These are phyloP conservation scores for Acanthamoeba healyi DNA, from an alignment of 208 protist genomes.

Conservation along the genomic window DNA sequence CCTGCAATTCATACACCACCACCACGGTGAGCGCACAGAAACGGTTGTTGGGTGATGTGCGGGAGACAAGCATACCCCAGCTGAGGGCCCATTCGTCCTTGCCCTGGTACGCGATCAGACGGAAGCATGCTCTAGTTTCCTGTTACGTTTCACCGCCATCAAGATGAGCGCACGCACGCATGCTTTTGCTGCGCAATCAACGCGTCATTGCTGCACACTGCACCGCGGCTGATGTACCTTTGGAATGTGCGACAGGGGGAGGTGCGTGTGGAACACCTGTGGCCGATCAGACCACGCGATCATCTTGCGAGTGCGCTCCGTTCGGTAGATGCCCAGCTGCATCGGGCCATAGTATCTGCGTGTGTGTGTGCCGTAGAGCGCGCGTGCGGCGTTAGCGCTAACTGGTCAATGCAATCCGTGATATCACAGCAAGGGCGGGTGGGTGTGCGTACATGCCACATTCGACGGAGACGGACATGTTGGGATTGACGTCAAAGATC, in stretches of 20 bases:
- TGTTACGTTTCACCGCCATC: not conserved
- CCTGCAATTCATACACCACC: not conserved
- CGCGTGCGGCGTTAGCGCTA: no score
- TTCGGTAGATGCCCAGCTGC: constrained; percentile 34
- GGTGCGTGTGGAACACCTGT: not conserved
- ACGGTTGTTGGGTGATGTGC: not conserved
- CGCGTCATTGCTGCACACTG: no score
- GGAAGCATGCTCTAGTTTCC: constrained; percentile 22
- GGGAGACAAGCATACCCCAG: not conserved
- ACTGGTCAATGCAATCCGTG: no score
- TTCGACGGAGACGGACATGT: constrained; percentile 13
- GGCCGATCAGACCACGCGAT: not conserved
- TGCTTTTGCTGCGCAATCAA: no score
- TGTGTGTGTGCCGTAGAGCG: no score
- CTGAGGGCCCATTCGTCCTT: not conserved
- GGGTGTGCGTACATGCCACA: not conserved
- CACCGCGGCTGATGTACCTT: not conserved
- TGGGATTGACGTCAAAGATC: constrained; percentile 27
- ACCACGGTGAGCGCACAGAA: not conserved
- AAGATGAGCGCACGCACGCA: no score
- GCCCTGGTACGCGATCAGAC: constrained; percentile 14
- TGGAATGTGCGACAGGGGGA: not conserved
- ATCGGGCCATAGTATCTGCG: not conserved
- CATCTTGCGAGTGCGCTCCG: not conserved
- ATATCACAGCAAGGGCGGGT: not conserved